Conservation (phyloP, 78 protist species). For the Pigoraptor vietnamica region DNA sequence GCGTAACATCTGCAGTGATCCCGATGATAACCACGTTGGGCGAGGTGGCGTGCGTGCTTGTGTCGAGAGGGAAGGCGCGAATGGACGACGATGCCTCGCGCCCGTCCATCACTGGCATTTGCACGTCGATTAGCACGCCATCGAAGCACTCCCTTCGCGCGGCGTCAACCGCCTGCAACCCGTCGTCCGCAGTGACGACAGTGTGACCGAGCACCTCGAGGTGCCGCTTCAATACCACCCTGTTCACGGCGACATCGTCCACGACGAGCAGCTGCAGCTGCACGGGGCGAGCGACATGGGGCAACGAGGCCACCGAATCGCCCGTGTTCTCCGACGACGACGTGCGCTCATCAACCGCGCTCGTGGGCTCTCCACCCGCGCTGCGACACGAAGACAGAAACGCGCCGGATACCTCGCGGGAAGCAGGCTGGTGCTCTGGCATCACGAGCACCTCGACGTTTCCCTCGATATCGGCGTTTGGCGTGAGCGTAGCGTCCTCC, state of each 20-base stretch:
- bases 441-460: background rate
- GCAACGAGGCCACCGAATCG: background rate
- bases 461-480: background rate
- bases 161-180: background rate
- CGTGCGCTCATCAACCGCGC: background rate
- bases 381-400: no score
- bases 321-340: background rate
- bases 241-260: background rate
- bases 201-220: background rate
- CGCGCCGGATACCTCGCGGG: no score
- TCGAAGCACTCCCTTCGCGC: background rate
- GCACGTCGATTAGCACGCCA: background rate
- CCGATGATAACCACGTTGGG: background rate
- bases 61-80: background rate
- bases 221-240: background rate
- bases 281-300: no score
- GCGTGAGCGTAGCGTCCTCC: background rate
- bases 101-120: background rate
- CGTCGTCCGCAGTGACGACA: background rate
- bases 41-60: no score
- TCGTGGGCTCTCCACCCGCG: no score
- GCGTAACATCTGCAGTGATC: background rate
- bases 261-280: background rate
- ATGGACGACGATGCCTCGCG: background rate
- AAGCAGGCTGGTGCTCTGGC: no score